These are phyloP conservation scores for Debaryomyces castellii DNA, from an alignment of 805 yeast species.

Conservation along the genomic window DNA sequence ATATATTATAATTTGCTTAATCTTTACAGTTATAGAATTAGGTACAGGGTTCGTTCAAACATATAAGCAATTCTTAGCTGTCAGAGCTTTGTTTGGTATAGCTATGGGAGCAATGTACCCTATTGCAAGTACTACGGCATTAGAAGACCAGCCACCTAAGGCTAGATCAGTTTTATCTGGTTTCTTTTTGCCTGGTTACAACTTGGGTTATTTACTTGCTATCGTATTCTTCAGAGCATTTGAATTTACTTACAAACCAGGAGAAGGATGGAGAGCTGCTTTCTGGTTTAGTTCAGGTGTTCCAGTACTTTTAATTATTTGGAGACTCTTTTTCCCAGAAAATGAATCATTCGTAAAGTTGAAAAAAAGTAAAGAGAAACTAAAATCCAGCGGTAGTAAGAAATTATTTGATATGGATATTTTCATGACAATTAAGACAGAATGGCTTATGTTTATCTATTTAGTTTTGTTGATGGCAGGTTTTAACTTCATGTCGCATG, in stretches of 20 bases:
- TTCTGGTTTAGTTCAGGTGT: conserved; percentile 68
- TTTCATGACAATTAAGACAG: conserved; percentile 25
- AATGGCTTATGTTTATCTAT: conserved; percentile 64
- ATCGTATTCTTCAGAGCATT: conserved; percentile 66
- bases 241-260: conserved; percentile 45
- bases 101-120: conserved; percentile 59
- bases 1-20: conserved; percentile 41
- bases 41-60: conserved; percentile 65
- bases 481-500: conserved; percentile 42
- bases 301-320: conserved; percentile 33
- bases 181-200: conserved; percentile 78
- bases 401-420: conserved; percentile 6
- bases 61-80: conserved; percentile 57
- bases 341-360: conserved; percentile 51
- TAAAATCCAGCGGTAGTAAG: conserved; percentile 1
- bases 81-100: conserved; percentile 60
- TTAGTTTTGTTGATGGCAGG: conserved; percentile 49
- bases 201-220: conserved; percentile 64
- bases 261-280: conserved; percentile 61
- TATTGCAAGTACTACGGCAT: conserved; percentile 52
- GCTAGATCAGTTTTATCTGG: conserved; percentile 64
- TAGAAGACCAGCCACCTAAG: conserved; percentile 51
- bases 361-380: conserved; percentile 9
- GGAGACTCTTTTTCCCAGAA: conserved; percentile 35
- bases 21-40: conserved; percentile 54